Evolutionary conservation across 1,139 yeast genomes (phyloP).

Genomic region (Pichia sp.): DNA sequence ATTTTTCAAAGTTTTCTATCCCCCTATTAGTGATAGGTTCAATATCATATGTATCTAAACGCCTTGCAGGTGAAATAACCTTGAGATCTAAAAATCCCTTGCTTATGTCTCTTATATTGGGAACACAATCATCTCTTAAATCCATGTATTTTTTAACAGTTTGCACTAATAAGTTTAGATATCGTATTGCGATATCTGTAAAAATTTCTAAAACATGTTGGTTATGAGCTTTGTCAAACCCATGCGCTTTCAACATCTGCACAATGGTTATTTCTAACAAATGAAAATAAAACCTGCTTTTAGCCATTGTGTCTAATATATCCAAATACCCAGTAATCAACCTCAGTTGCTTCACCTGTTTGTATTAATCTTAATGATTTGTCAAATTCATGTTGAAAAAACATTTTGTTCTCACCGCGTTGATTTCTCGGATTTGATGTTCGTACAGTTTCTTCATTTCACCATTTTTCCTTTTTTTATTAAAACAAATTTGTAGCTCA

Average conservation of each 20-base stretch:
- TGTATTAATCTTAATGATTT: background rate
- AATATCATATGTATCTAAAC: constrained; percentile 26
- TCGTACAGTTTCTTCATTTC: no score
- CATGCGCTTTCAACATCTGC: constrained; percentile 30
- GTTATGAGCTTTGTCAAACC: constrained; percentile 26
- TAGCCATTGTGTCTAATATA: constrained; percentile 18
- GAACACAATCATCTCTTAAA: constrained; percentile 22
- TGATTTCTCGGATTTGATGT: background rate
- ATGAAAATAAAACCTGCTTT: constrained; percentile 26
- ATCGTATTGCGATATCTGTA: constrained; percentile 28
- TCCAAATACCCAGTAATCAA: background rate
- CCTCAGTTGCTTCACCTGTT: background rate
- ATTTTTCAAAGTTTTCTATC: constrained; percentile 26
- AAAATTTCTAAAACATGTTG: constrained; percentile 26
- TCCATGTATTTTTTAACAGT: constrained; percentile 22
- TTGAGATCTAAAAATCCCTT: constrained; percentile 26
- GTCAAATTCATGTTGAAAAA: background rate
- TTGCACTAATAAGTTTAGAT: constrained; percentile 21
- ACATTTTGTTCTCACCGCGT: background rate
- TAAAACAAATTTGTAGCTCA: background rate
- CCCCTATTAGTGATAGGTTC: constrained; percentile 24
- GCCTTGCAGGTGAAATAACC: constrained; percentile 26
- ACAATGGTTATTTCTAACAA: constrained; percentile 27
- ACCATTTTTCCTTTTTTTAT: no score
- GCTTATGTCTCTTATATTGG: constrained; percentile 26